Evolutionary conservation across 371 early-diverging fungal species (phyloP).

Genomic region (Syncephalastrum contaminatum): DNA sequence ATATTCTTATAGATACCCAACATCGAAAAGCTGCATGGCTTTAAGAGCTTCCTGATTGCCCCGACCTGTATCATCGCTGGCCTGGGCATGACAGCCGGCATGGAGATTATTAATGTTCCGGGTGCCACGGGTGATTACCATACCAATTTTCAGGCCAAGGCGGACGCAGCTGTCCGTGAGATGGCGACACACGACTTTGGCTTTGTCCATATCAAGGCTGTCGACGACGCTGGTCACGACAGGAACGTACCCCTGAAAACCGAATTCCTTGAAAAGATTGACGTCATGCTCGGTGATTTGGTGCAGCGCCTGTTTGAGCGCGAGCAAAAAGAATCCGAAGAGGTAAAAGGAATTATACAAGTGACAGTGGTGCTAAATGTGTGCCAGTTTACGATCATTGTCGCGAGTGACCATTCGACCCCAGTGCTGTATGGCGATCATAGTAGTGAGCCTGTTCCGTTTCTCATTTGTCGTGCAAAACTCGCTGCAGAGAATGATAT

Average conservation of each 20-base stretch:
- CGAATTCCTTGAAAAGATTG: slow-evolving; percentile 42
- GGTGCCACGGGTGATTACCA: slow-evolving; percentile 57
- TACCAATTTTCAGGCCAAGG: slow-evolving; percentile 48
- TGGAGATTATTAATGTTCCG: slow-evolving; percentile 40
- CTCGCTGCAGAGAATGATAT: slow-evolving; percentile 6
- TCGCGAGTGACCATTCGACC: slow-evolving; percentile 59
- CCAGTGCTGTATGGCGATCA: slow-evolving; percentile 51
- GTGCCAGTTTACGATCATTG: slow-evolving; percentile 33
- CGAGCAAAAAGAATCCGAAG: slow-evolving; percentile 15
- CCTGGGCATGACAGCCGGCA: slow-evolving; percentile 45
- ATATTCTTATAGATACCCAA: slow-evolving; percentile 29
- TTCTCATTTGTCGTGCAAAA: slow-evolving; percentile 24
- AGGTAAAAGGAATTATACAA: not conserved
- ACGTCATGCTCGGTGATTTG: slow-evolving; percentile 40
- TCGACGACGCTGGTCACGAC: slow-evolving; percentile 58
- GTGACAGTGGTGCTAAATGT: not conserved
- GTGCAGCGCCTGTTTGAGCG: slow-evolving; percentile 16
- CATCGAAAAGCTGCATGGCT: slow-evolving; percentile 38
- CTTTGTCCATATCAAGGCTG: slow-evolving; percentile 56
- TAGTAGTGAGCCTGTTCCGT: slow-evolving; percentile 53
- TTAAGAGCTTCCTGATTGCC: slow-evolving; percentile 51
- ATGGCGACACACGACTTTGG: slow-evolving; percentile 42
- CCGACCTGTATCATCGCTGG: slow-evolving; percentile 62
- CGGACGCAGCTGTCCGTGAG: slow-evolving; percentile 22
- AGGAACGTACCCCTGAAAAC: slow-evolving; percentile 32